Conservation (phyloP, 2,329 filamentous ascomycete genomes). For the Ascochyta viciae-villosae region DNA sequence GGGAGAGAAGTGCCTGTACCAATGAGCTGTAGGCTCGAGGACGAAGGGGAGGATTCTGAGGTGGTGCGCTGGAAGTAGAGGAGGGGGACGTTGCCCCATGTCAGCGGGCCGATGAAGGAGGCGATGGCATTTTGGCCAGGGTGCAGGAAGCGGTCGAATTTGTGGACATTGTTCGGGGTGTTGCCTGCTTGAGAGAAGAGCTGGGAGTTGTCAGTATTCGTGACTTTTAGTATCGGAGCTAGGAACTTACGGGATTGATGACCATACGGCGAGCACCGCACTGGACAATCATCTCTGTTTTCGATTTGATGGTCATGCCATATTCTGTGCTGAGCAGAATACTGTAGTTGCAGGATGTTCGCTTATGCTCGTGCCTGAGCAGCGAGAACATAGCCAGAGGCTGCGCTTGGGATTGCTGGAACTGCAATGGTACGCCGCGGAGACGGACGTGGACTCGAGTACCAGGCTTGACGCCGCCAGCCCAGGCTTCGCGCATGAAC, state of each 20-base stretch:
- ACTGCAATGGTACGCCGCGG: constrained; percentile 61
- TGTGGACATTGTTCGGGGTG: constrained; percentile 96
- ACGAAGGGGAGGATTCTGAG: constrained; percentile 26
- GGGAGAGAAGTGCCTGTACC: constrained; percentile 87
- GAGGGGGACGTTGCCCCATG: constrained; percentile 89
- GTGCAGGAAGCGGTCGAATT: constrained; percentile 90
- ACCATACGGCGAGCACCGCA: constrained; percentile 86
- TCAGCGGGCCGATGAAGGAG: constrained; percentile 86
- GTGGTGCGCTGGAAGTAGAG: constrained; percentile 79
- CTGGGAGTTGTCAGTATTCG: constrained; percentile 16
- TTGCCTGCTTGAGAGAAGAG: constrained; percentile 88
- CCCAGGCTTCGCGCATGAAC: constrained; percentile 79
- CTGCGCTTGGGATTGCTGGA: constrained; percentile 60
- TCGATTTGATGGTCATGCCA: constrained; percentile 80
- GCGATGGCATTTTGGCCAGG: constrained; percentile 89
- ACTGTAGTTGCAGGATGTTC: constrained; percentile 82
- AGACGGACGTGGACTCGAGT: constrained; percentile 84
- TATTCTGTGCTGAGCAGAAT: constrained; percentile 84
- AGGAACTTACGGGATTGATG: constrained; percentile 70
- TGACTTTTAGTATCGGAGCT: not conserved
- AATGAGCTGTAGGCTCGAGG: constrained; percentile 69
- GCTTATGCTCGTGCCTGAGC: constrained; percentile 93
- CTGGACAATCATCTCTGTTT: constrained; percentile 90
- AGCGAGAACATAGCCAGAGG: constrained; percentile 84
- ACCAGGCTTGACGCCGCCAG: constrained; percentile 86